Base-by-base conservation (phyloP, 2,329 filamentous ascomycete species). In the Colletotrichum chlorophyti region DNA sequence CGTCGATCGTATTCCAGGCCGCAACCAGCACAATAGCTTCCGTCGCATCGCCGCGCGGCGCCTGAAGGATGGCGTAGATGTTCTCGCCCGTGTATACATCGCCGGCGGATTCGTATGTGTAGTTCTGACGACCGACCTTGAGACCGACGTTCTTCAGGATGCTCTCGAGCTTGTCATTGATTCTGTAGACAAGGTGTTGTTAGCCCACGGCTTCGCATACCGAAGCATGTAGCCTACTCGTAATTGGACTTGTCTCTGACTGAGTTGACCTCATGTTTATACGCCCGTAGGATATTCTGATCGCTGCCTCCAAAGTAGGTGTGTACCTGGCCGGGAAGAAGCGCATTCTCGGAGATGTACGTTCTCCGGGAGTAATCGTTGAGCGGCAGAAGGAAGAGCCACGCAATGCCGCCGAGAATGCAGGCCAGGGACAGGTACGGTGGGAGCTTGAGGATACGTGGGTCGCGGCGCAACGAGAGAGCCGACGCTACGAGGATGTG, bases 301-400 rank as follows among this genome's bases (percentile, higher is more conserved):
- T 99, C 95, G 73, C 92, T 97, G 15, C 95, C 95, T 6, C 91
- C 89, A 71, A 99, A 99, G 75, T 99, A 99, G 2, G 95, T 97
- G 76, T 98, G 94, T 8, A 98, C 95, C 74, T 99, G 95, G 2
- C 93, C 95, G 0, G 95, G 95, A 12, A 99, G 80, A 29, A 99
- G 86, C 10, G 95, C 95, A 72, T 99, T 99, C 74, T 99, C 95
- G 38, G 94, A 98, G 57, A 99, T 95, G 74, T 99, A 99, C 1
- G 94, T 99, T 60, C 85, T 83, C 64, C 95, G 87, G 47, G 93
- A 97, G 78, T 98, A 97, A 65, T 93, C 85, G 74, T 98, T 85
- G 50, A 98, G 82, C 3, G 95, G 95, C 2, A 99, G 85, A 27
- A 98, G 82, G 19, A 97, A 85, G 12, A 99, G 86, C 91, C 94